These are phyloP conservation scores for Xanthoconium separans DNA, from an alignment of 1,284 basidiomycete genomes.

Conservation along the genomic window DNA sequence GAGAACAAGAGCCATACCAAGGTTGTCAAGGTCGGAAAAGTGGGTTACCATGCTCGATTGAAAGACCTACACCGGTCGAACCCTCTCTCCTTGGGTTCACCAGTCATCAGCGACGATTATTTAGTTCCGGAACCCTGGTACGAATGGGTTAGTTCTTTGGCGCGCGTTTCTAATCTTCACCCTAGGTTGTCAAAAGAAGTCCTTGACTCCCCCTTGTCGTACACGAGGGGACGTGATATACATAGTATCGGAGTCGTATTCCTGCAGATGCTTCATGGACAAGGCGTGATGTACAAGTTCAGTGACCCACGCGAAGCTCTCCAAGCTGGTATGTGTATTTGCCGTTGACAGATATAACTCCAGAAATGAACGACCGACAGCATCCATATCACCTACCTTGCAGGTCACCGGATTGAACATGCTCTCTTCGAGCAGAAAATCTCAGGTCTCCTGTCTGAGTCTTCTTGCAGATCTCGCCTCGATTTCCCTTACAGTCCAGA, in stretches of 20 bases:
- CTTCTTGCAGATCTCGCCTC: slow-evolving; percentile 41
- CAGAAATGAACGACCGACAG: slow-evolving; percentile 33
- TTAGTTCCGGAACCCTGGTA: slow-evolving; percentile 62
- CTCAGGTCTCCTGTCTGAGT: slow-evolving; percentile 48
- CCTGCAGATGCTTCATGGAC: slow-evolving; percentile 74
- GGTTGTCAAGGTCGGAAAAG: slow-evolving; percentile 63
- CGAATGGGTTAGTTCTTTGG: neutral
- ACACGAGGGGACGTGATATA: slow-evolving; percentile 71
- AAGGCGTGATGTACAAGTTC: slow-evolving; percentile 55
- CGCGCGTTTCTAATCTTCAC: neutral
- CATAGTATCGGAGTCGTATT: slow-evolving; percentile 73
- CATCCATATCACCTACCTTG: slow-evolving; percentile 48
- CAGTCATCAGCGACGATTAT: slow-evolving; percentile 38
- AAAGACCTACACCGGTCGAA: slow-evolving; percentile 75
- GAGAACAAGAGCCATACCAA: slow-evolving; percentile 51
- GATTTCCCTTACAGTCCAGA: slow-evolving; percentile 18
- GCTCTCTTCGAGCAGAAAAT: slow-evolving; percentile 57
- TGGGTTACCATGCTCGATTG: slow-evolving; percentile 60
- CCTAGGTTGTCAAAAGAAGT: slow-evolving; percentile 65
- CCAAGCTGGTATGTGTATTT: slow-evolving; percentile 38
- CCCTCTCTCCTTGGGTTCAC: slow-evolving; percentile 50
- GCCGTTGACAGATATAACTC: neutral
- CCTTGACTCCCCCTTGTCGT: slow-evolving; percentile 65
- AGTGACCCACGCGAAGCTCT: slow-evolving; percentile 45
- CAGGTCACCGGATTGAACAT: slow-evolving; percentile 54